A percentile compares a stretch with the other conserved stretches of the same genome.
These are phyloP conservation scores for Colletotrichum filicis DNA, from an alignment of 2,329 filamentous ascomycete genomes.

Conservation along the genomic window DNA sequence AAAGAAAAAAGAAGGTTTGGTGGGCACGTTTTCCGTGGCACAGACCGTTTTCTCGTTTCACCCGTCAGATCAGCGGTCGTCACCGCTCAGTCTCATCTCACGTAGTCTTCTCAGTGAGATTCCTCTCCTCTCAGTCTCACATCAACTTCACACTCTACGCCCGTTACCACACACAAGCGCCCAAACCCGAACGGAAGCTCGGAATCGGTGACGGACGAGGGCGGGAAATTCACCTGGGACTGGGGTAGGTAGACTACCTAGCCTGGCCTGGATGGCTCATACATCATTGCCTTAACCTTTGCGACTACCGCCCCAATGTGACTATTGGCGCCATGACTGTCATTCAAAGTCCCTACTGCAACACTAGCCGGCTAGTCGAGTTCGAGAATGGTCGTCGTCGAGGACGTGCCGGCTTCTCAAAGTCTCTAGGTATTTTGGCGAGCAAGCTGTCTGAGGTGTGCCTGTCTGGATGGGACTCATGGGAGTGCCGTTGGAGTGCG, in stretches of 20 bases:
- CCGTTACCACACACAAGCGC: neutral
- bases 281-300: neutral
- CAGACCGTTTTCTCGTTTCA: conserved; percentile 34
- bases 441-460: neutral
- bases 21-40: conserved; percentile 23
- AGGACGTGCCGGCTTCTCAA: neutral
- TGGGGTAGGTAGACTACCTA: neutral
- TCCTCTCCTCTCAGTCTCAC: neutral
- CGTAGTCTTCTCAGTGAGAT: neutral
- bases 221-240: neutral
- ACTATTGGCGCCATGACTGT: conserved; percentile 8
- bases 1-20: conserved; percentile 19
- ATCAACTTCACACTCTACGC: neutral
- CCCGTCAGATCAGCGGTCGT: conserved; percentile 2
- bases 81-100: conserved; percentile 25
- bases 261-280: neutral
- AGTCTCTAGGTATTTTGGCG: neutral
- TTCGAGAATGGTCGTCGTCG: conserved; percentile 14
- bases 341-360: conserved; percentile 3
- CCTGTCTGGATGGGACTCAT: neutral
- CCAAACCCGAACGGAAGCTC: conserved; percentile 1
- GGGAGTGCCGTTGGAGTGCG: conserved; percentile 1
- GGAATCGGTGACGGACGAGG: neutral
- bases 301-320: neutral
- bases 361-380: conserved; percentile 22